Conservation (phyloP, 164 flowering plant genomes). For the Berberis thunbergii region DNA sequence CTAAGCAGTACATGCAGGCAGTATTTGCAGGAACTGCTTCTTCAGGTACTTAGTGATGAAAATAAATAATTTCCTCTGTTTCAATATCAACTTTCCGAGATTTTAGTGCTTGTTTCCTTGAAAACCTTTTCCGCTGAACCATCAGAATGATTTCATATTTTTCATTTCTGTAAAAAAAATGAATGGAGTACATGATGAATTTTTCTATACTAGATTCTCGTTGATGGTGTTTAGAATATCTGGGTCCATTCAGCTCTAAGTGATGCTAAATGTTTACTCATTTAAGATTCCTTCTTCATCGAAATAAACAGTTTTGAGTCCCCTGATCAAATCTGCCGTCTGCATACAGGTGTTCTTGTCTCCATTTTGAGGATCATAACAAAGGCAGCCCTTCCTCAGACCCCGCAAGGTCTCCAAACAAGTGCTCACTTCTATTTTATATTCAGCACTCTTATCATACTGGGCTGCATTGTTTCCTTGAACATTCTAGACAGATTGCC, state of each 20-base stretch:
- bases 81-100: background rate
- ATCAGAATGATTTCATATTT: too few species aligned
- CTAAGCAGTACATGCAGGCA: constrained; percentile 63
- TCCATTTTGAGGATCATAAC: constrained; percentile 59
- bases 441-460: constrained; percentile 36
- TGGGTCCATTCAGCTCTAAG: too few species aligned
- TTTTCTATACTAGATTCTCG: too few species aligned
- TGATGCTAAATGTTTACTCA: too few species aligned
- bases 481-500: constrained; percentile 48
- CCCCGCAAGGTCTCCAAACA: constrained; percentile 38
- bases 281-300: too few species aligned
- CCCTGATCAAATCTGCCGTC: background rate
- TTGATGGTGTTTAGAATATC: too few species aligned
- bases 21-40: constrained; percentile 85
- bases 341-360: constrained; percentile 58
- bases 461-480: constrained; percentile 47
- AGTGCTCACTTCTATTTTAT: constrained; percentile 45
- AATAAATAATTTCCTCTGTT: background rate
- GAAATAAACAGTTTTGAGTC: too few species aligned
- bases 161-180: too few species aligned
- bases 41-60: constrained; percentile 42
- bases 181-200: too few species aligned
- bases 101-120: too few species aligned
- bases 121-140: too few species aligned
- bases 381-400: constrained; percentile 35